These are phyloP conservation scores for Fusarium pseudograminearum DNA, from an alignment of 2,329 filamentous ascomycete species.

Conservation along the genomic window DNA sequence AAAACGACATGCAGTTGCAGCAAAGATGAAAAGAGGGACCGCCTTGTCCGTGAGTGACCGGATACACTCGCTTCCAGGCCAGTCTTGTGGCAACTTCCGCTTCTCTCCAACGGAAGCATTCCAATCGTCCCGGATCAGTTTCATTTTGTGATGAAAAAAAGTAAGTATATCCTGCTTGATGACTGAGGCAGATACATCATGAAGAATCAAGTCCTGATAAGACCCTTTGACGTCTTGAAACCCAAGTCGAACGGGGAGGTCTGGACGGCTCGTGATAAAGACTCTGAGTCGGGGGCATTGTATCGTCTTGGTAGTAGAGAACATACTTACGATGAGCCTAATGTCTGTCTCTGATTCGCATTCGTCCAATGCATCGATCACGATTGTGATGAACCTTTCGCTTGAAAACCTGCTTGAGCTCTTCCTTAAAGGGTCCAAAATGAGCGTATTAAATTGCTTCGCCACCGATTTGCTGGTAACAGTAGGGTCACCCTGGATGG, in stretches of 20 bases:
- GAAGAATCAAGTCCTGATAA: slow-evolving; percentile 49
- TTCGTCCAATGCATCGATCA: not conserved
- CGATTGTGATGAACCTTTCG: not conserved
- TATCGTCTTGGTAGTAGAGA: not conserved
- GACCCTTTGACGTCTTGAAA: slow-evolving; percentile 49
- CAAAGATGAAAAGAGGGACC: not conserved
- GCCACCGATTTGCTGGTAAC: not conserved
- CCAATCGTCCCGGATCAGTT: not conserved
- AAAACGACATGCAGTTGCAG: slow-evolving; percentile 24
- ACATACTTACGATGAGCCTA: not conserved
- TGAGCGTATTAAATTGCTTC: not conserved
- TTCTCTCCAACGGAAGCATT: not conserved
- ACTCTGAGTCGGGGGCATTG: slow-evolving; percentile 43
- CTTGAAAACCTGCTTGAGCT: not conserved
- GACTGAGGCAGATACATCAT: slow-evolving; percentile 49
- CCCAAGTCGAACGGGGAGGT: slow-evolving; percentile 53
- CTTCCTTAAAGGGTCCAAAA: accelerated
- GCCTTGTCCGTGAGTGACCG: accelerated
- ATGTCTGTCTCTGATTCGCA: not conserved
- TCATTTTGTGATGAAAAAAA: not conserved
- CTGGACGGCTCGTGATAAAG: slow-evolving; percentile 59
- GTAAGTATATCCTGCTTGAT: slow-evolving; percentile 54
- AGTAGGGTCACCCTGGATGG: not conserved
- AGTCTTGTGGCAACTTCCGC: not conserved
- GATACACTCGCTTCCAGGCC: not conserved